Percentiles rank a stretch among this genome's conserved stretches.
Evolutionary conservation across 306 rosid species (phyloP).

Genomic region (Pyrus betulifolia): DNA sequence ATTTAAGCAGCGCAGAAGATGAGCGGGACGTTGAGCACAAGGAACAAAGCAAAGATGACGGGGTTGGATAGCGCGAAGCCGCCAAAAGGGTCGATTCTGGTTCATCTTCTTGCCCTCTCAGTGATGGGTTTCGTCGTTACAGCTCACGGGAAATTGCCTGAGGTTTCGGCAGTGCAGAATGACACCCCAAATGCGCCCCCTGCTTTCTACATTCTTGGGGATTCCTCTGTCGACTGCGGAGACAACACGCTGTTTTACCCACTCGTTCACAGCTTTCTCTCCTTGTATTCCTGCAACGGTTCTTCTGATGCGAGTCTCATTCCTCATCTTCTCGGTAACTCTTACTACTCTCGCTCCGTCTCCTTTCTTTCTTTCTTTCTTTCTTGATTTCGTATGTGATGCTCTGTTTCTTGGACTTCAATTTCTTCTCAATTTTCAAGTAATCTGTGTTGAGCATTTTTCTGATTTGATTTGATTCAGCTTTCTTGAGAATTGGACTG

Average conservation of each 20-base stretch:
- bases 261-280: slow-evolving; percentile 55
- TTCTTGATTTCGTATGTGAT: no score
- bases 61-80: neutral
- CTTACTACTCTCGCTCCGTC: neutral
- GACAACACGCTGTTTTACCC: slow-evolving; percentile 67
- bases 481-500: neutral
- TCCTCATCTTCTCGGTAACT: slow-evolving; percentile 71
- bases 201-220: slow-evolving; percentile 63
- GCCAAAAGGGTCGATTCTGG: slow-evolving; percentile 4
- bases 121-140: slow-evolving; percentile 15
- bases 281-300: slow-evolving; percentile 57
- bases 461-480: no score
- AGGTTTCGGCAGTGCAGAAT: neutral
- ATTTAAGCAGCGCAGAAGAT: neutral
- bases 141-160: slow-evolving; percentile 14
- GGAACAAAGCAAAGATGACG: neutral
- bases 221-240: slow-evolving; percentile 89
- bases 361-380: neutral
- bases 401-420: neutral
- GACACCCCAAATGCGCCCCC: slow-evolving; percentile 19
- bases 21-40: neutral
- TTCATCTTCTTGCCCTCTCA: slow-evolving; percentile 17
- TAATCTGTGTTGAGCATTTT: no score
- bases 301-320: slow-evolving; percentile 45
- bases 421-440: no score